Evolutionary conservation across 2,329 filamentous ascomycete species (phyloP).

Genomic region (Fusarium dlaminii): DNA sequence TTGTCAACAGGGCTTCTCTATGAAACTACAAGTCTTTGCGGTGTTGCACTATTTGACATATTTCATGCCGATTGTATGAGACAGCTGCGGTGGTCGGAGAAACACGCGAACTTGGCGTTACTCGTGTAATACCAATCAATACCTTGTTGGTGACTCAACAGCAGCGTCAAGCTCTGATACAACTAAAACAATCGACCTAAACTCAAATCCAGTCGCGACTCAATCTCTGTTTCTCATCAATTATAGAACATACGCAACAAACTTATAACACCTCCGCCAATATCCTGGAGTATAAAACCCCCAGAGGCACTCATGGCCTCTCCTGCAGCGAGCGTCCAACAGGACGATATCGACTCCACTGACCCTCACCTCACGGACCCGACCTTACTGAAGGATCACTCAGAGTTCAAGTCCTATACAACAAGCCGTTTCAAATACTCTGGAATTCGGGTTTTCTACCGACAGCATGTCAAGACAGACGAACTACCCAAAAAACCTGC

Average conservation of each 20-base stretch:
- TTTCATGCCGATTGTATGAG: background rate
- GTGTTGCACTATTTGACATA: background rate
- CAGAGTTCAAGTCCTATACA: conserved; percentile 75
- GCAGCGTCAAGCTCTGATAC: conserved; percentile 21
- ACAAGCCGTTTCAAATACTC: conserved; percentile 77
- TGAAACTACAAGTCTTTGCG: background rate
- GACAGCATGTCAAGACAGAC: conserved; percentile 81
- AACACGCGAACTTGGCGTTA: conserved; percentile 17
- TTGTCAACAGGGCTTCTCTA: background rate
- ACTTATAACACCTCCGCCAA: background rate
- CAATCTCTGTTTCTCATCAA: background rate
- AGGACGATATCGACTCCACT: conserved; percentile 39
- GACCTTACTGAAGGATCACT: conserved; percentile 80
- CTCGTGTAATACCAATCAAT: conserved; percentile 15
- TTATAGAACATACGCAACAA: background rate
- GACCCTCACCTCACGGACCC: conserved; percentile 72
- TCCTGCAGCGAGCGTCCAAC: conserved; percentile 29
- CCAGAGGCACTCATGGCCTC: conserved; percentile 38
- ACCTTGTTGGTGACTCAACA: conserved; percentile 34
- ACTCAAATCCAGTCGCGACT: background rate
- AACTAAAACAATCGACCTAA: background rate
- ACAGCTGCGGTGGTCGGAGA: background rate
- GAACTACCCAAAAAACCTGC: conserved; percentile 79
- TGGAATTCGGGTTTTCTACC: conserved; percentile 83
- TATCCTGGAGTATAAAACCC: background rate